phyloP scores from a whole-genome alignment of 768 basidiomycete species.

The Mycena vulgaris region DNA sequence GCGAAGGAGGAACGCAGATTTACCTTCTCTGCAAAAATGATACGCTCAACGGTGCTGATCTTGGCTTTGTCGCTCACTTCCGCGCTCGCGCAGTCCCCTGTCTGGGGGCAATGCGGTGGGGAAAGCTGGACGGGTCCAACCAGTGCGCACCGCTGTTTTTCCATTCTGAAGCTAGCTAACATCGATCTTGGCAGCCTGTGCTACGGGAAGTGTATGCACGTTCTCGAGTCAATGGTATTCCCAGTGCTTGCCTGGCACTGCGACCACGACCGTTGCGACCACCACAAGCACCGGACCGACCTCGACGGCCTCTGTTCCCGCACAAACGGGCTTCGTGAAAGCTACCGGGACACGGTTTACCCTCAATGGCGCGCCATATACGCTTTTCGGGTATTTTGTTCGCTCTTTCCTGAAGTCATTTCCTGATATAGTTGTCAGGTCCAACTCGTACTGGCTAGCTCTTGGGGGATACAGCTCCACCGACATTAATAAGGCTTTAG shows the following conservation, averaged over 20 bases:
- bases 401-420: no score
- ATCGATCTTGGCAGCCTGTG: slow-evolving; percentile 9
- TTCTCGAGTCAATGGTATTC: slow-evolving; percentile 18
- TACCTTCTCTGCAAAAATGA: slow-evolving; percentile 17
- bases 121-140: slow-evolving; percentile 57
- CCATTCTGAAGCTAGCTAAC: background rate
- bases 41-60: slow-evolving; percentile 40
- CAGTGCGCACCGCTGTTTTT: slow-evolving; percentile 44
- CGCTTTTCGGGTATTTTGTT: slow-evolving; percentile 55
- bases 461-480: slow-evolving; percentile 61
- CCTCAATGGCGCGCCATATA: slow-evolving; percentile 54
- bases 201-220: background rate
- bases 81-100: slow-evolving; percentile 45
- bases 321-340: slow-evolving; percentile 49
- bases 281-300: background rate
- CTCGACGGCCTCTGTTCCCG: slow-evolving; percentile 38
- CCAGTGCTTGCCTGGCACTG: slow-evolving; percentile 6
- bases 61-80: slow-evolving; percentile 49
- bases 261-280: slow-evolving; percentile 29
- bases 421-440: slow-evolving; percentile 41
- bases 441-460: slow-evolving; percentile 74
- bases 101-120: slow-evolving; percentile 58
- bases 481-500: slow-evolving; percentile 67
- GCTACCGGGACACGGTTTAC: slow-evolving; percentile 57
- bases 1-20: no score